Percentiles rank a stretch among this genome's conserved stretches.
Evolutionary conservation across 805 yeast species (phyloP).

Genomic region (Myxozyma melibiosi): DNA sequence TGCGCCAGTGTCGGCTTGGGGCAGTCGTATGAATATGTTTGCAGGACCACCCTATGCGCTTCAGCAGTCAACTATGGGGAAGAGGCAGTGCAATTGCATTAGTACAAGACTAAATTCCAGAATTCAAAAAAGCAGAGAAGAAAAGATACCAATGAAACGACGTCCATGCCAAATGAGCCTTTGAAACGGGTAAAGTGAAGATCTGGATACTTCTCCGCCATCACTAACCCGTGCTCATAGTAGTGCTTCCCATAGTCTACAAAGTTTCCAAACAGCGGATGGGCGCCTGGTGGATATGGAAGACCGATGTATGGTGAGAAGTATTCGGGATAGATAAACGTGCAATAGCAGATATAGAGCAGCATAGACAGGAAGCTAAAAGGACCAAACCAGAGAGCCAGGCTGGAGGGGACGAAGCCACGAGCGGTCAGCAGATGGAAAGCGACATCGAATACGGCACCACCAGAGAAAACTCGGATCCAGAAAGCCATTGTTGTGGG

Average conservation of each 20-base stretch:
- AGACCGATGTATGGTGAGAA: constrained; percentile 14
- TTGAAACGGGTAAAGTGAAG: constrained; percentile 1
- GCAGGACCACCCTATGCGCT: constrained; percentile 14
- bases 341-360: not conserved
- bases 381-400: not conserved
- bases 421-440: not conserved
- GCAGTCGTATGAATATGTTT: constrained; percentile 12
- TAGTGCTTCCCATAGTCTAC: constrained; percentile 6
- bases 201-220: constrained; percentile 18
- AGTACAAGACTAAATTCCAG: no score
- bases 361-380: not conserved
- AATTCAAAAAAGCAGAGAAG: not conserved
- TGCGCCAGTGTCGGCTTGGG: constrained; percentile 16
- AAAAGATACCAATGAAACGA: constrained; percentile 4
- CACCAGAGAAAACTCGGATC: not conserved
- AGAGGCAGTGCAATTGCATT: no score
- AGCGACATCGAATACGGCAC: constrained; percentile 1
- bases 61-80: constrained; percentile 15
- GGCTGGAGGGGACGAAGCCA: not conserved
- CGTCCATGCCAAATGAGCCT: constrained; percentile 14
- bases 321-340: constrained; percentile 18
- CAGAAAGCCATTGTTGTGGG: not conserved
- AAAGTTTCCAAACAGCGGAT: constrained; percentile 19
- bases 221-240: constrained; percentile 9
- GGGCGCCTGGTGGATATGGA: constrained; percentile 15